A percentile compares a stretch with the other conserved stretches of the same genome.
Evolutionary conservation across 306 rosid species (phyloP).

Genomic region (Potentilla sterilis): DNA sequence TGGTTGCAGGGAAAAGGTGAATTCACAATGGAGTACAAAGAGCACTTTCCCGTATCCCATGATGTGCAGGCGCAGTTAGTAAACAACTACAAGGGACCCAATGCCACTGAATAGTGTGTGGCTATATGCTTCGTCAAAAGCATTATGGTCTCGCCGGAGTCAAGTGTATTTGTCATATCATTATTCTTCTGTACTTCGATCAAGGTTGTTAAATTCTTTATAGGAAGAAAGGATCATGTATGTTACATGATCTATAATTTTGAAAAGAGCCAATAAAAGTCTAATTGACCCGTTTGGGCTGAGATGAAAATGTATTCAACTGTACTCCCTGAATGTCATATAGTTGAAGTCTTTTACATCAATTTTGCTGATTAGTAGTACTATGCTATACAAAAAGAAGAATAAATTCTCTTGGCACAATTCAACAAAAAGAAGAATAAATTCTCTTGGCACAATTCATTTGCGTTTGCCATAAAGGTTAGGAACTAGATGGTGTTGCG

Average conservation of each 20-base stretch:
- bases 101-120: conserved; percentile 36
- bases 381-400: not conserved
- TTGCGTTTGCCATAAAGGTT: not conserved
- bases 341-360: not conserved
- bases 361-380: not conserved
- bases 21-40: conserved; percentile 97
- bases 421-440: no score
- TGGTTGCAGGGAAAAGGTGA: conserved; percentile 91
- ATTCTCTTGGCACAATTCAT: not conserved
- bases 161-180: not conserved
- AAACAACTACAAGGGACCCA: conserved; percentile 64
- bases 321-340: conserved; percentile 5
- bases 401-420: no score
- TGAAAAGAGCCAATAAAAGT: conserved; percentile 33
- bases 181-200: conserved; percentile 4
- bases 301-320: conserved; percentile 17
- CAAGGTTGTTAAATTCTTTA: not conserved
- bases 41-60: conserved; percentile 75
- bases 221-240: not conserved
- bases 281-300: conserved; percentile 17
- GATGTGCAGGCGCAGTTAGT: conserved; percentile 84
- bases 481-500: not conserved
- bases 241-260: conserved; percentile 38
- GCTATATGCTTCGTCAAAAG: conserved; percentile 7
- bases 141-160: conserved; percentile 12